These are phyloP conservation scores for Capsicum chinense DNA, from an alignment of 257 asterid species.

Conservation along the genomic window DNA sequence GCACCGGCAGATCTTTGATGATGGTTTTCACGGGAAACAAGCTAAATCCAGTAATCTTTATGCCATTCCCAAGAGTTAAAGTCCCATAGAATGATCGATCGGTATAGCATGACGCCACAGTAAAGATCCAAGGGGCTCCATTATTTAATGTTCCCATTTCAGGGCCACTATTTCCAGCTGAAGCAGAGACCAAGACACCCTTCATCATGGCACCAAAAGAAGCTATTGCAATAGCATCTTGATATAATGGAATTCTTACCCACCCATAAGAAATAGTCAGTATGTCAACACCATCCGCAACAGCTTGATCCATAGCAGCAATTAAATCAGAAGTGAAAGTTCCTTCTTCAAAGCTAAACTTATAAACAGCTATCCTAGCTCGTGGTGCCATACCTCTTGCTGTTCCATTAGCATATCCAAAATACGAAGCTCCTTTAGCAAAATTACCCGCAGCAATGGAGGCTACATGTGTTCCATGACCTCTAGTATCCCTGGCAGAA, in stretches of 20 bases:
- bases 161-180: conserved; percentile 25
- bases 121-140: conserved; percentile 16
- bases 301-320: conserved; percentile 40
- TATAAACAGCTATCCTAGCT: conserved; percentile 32
- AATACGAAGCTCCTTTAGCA: conserved; percentile 30
- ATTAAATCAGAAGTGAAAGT: conserved; percentile 34
- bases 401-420: conserved; percentile 35
- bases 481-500: conserved; percentile 31
- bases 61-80: conserved; percentile 24
- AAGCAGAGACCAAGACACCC: conserved; percentile 22
- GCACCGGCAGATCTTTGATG: neutral
- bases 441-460: conserved; percentile 34
- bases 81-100: conserved; percentile 24
- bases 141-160: conserved; percentile 22
- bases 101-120: neutral
- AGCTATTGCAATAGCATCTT: conserved; percentile 27
- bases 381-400: conserved; percentile 36
- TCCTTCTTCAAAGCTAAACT: conserved; percentile 34
- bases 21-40: conserved; percentile 23
- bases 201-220: conserved; percentile 31
- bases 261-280: conserved; percentile 8
- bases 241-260: neutral
- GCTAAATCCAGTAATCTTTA: conserved; percentile 27
- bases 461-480: conserved; percentile 31
- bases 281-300: conserved; percentile 33